These are phyloP conservation scores for Candida oleophila DNA, from an alignment of 805 yeast genomes.

Conservation along the genomic window DNA sequence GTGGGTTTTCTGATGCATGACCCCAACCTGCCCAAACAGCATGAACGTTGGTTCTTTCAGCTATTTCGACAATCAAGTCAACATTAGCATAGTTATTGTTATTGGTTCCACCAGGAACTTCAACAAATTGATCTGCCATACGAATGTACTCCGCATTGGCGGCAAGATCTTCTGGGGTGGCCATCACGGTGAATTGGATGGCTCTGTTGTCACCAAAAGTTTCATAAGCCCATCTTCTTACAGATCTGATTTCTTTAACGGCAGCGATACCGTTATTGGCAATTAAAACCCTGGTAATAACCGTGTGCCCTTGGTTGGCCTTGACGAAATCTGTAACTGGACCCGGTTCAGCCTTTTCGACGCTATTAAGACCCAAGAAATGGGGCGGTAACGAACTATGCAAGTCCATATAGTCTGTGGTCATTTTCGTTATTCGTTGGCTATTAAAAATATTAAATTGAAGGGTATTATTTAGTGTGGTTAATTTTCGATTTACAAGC, in stretches of 20 bases:
- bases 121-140: conserved; percentile 98
- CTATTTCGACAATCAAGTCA: conserved; percentile 93
- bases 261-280: conserved; percentile 99
- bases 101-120: conserved; percentile 99
- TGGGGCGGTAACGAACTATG: conserved; percentile 57
- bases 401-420: conserved; percentile 22
- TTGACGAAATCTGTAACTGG: conserved; percentile 80
- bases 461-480: neutral
- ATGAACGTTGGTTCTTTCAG: conserved; percentile 93
- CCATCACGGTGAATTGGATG: conserved; percentile 95
- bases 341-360: conserved; percentile 75
- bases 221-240: conserved; percentile 98
- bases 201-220: conserved; percentile 96
- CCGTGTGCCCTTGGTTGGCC: conserved; percentile 91
- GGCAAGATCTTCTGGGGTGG: conserved; percentile 97
- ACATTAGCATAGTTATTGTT: conserved; percentile 98
- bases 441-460: neutral
- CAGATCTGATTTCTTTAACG: conserved; percentile 95
- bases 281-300: conserved; percentile 80
- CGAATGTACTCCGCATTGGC: conserved; percentile 97
- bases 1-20: conserved; percentile 98
- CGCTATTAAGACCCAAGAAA: conserved; percentile 80
- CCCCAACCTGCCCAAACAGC: conserved; percentile 99
- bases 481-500: neutral
- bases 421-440: conserved; percentile 3